Percentiles rank a stretch among this genome's conserved stretches.
phyloP scores from a whole-genome alignment of 2,329 filamentous ascomycete species.

The Pseudopyrenochaeta lycopersici region DNA sequence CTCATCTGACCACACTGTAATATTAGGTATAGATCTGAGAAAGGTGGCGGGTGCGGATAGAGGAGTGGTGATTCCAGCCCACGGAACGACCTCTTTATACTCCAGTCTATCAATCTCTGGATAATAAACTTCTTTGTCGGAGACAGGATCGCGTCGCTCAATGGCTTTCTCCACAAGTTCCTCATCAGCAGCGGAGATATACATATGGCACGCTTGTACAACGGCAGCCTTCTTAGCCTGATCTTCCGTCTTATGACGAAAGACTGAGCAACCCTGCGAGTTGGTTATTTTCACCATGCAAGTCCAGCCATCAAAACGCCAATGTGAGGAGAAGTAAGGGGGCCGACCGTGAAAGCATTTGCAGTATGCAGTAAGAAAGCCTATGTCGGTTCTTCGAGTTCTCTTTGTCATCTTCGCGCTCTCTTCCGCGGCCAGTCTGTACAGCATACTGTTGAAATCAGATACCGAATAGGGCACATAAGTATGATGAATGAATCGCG shows the following conservation, averaged over 20 bases:
- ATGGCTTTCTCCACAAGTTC: not conserved
- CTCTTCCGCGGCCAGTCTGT: not conserved
- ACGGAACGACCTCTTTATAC: not conserved
- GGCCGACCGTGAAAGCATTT: not conserved
- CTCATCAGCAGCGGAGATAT: conserved; percentile 1
- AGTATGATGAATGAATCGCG: not conserved
- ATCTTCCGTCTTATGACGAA: not conserved
- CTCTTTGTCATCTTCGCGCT: not conserved
- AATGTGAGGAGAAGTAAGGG: not conserved
- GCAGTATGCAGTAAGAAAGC: not conserved
- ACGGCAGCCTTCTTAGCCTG: not conserved
- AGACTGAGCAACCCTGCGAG: not conserved
- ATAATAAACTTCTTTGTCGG: conserved; percentile 3
- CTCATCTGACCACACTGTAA: too few relatives aligned
- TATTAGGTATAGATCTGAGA: too few relatives aligned
- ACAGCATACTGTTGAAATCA: not conserved
- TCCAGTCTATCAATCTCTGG: not conserved
- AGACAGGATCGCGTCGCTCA: conserved; percentile 3
- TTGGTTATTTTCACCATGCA: conserved; percentile 1
- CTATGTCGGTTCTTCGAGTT: not conserved
- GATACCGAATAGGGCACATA: not conserved
- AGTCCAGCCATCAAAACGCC: not conserved
- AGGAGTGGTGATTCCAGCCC: not conserved
- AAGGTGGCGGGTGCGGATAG: too few relatives aligned
- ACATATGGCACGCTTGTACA: not conserved